Evolutionary conservation across 2,329 filamentous ascomycete species (phyloP).

Genomic region (Malbranchea zuffiana): DNA sequence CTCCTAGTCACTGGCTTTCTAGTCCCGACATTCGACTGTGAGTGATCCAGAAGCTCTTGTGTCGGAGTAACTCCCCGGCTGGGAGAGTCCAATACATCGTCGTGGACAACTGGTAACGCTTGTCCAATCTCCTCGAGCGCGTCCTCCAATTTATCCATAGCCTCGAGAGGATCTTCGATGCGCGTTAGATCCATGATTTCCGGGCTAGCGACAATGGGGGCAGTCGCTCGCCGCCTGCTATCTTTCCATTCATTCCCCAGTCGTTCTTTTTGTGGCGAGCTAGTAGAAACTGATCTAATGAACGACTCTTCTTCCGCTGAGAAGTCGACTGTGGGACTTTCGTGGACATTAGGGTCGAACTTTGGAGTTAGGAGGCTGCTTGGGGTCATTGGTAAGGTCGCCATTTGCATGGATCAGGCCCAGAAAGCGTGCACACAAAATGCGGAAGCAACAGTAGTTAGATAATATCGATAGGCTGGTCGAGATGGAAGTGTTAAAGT

Average conservation of each 20-base stretch:
- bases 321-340: constrained; percentile 9
- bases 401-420: too few species aligned
- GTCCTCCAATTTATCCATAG: constrained; percentile 43
- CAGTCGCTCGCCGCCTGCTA: not conserved
- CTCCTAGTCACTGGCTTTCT: not conserved
- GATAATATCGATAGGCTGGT: too few species aligned
- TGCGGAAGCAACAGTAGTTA: too few species aligned
- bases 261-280: constrained; percentile 18
- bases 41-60: not conserved
- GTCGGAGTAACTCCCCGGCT: constrained; percentile 1
- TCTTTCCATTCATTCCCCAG: not conserved
- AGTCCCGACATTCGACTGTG: not conserved
- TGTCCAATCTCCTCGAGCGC: constrained; percentile 39
- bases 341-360: constrained; percentile 19
- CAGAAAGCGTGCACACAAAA: too few species aligned
- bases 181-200: constrained; percentile 14
- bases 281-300: constrained; percentile 20
- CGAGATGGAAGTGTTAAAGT: too few species aligned
- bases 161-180: constrained; percentile 39
- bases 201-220: constrained; percentile 14
- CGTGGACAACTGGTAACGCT: constrained; percentile 22
- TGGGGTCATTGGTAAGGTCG: too few species aligned
- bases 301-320: constrained; percentile 20
- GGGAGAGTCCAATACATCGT: constrained; percentile 21
- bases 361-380: constrained; percentile 16